Percentiles rank a stretch among this genome's conserved stretches.
phyloP scores from a whole-genome alignment of 805 yeast species.

The Saccharomyces mikatae region DNA sequence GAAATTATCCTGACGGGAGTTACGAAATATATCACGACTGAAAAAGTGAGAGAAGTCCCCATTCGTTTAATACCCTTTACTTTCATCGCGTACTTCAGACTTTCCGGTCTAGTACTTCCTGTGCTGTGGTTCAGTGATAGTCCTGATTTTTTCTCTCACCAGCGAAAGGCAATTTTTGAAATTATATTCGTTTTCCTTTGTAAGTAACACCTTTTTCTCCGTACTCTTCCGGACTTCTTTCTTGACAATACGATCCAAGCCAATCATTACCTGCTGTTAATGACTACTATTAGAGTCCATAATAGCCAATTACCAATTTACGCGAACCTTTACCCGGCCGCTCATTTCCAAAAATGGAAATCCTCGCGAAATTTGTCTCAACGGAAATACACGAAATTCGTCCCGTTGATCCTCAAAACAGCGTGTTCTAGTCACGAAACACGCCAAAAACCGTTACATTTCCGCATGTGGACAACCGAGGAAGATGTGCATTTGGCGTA shows the following conservation, averaged over 20 bases:
- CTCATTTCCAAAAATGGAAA: neutral
- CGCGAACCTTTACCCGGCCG: neutral
- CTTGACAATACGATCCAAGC: neutral
- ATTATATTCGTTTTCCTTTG: neutral
- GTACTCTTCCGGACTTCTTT: neutral
- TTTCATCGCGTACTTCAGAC: neutral
- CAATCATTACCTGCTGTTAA: neutral
- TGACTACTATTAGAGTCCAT: neutral
- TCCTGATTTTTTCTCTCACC: neutral
- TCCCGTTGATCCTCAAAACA: neutral
- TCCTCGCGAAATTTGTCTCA: neutral
- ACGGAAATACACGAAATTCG: neutral
- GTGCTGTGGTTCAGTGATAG: neutral
- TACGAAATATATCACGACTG: neutral
- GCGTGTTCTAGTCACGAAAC: neutral
- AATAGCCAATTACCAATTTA: neutral
- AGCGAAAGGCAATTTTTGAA: neutral
- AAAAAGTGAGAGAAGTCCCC: neutral
- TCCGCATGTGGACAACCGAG: neutral
- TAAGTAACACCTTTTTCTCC: neutral
- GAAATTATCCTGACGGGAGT: neutral
- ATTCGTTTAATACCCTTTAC: neutral
- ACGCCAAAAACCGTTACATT: neutral
- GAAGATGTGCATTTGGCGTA: neutral
- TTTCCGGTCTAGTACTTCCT: neutral